Percentiles rank a stretch among this genome's conserved stretches.
These are phyloP conservation scores for Plasmodium gallinaceum DNA, from an alignment of 169 alveolate species.

Conservation along the genomic window DNA sequence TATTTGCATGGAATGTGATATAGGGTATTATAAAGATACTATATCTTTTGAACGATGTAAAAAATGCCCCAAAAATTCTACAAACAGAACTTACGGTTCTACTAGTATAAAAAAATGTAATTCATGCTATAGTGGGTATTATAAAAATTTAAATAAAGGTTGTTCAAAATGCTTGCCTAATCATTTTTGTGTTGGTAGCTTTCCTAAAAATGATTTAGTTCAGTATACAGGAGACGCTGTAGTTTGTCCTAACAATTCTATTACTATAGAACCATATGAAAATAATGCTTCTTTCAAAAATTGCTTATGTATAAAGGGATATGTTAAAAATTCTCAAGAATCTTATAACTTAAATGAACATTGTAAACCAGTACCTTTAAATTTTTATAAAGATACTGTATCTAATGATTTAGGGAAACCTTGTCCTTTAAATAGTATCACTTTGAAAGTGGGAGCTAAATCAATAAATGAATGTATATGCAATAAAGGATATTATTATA, in stretches of 20 bases:
- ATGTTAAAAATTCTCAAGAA: slow-evolving; percentile 80
- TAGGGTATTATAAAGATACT: slow-evolving; percentile 84
- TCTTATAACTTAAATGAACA: slow-evolving; percentile 79
- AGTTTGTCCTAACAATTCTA: slow-evolving; percentile 83
- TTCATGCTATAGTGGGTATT: slow-evolving; percentile 56
- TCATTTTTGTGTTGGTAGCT: slow-evolving; percentile 89
- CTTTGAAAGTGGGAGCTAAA: slow-evolving; percentile 82
- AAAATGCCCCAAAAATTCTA: slow-evolving; percentile 79
- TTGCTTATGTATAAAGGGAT: slow-evolving; percentile 82
- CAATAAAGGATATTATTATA: slow-evolving; percentile 77
- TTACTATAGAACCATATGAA: slow-evolving; percentile 82
- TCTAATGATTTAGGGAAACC: slow-evolving; percentile 72
- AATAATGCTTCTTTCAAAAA: slow-evolving; percentile 74
- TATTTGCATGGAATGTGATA: slow-evolving; percentile 83
- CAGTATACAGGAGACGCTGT: slow-evolving; percentile 81
- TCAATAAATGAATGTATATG: slow-evolving; percentile 80
- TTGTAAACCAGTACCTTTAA: slow-evolving; percentile 79
- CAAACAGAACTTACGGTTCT: slow-evolving; percentile 39
- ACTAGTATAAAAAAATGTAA: slow-evolving; percentile 19
- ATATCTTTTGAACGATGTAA: slow-evolving; percentile 79
- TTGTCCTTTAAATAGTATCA: slow-evolving; percentile 87
- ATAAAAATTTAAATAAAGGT: slow-evolving; percentile 19
- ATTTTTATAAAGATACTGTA: slow-evolving; percentile 83
- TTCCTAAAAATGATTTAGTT: slow-evolving; percentile 68
- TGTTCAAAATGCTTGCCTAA: slow-evolving; percentile 71